A percentile compares a stretch with the other conserved stretches of the same genome.
These are phyloP conservation scores for Lasiodiplodia sp. DNA, from an alignment of 2,329 filamentous ascomycete genomes.

Conservation along the genomic window DNA sequence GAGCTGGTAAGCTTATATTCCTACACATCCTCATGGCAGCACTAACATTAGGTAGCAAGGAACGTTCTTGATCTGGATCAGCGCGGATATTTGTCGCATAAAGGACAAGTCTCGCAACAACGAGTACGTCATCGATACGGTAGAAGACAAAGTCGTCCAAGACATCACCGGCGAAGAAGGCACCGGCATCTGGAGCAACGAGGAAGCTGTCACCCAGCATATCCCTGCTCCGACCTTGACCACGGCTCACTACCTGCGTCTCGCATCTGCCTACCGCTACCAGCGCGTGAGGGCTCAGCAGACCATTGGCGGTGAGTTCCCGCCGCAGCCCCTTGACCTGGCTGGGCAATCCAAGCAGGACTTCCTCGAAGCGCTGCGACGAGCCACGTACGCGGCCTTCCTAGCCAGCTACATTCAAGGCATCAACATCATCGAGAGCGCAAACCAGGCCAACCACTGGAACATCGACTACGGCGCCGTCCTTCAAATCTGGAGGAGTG, in stretches of 20 bases:
- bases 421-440: slow-evolving; percentile 67
- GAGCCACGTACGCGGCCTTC: slow-evolving; percentile 68
- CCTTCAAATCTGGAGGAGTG: slow-evolving; percentile 70
- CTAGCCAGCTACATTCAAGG: slow-evolving; percentile 71
- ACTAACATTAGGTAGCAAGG: slow-evolving; percentile 45
- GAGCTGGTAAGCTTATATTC: slow-evolving; percentile 54
- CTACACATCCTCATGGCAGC: not conserved
- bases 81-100: slow-evolving; percentile 65
- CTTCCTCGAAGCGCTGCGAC: slow-evolving; percentile 66
- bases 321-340: slow-evolving; percentile 46
- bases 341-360: slow-evolving; percentile 41
- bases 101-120: slow-evolving; percentile 49
- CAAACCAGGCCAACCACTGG: slow-evolving; percentile 67
- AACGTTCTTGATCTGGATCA: slow-evolving; percentile 70
- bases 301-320: slow-evolving; percentile 52
- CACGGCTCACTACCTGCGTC: slow-evolving; percentile 67
- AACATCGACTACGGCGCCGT: slow-evolving; percentile 60
- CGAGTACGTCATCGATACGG: slow-evolving; percentile 64
- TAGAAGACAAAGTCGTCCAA: slow-evolving; percentile 76
- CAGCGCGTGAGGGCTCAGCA: slow-evolving; percentile 62
- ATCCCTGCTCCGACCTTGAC: slow-evolving; percentile 71
- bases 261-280: slow-evolving; percentile 68
- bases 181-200: slow-evolving; percentile 71
- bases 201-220: slow-evolving; percentile 67
- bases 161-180: slow-evolving; percentile 72